These are phyloP conservation scores for Colletotrichum cordylinicola DNA, from an alignment of 2,329 filamentous ascomycete species.

Conservation along the genomic window DNA sequence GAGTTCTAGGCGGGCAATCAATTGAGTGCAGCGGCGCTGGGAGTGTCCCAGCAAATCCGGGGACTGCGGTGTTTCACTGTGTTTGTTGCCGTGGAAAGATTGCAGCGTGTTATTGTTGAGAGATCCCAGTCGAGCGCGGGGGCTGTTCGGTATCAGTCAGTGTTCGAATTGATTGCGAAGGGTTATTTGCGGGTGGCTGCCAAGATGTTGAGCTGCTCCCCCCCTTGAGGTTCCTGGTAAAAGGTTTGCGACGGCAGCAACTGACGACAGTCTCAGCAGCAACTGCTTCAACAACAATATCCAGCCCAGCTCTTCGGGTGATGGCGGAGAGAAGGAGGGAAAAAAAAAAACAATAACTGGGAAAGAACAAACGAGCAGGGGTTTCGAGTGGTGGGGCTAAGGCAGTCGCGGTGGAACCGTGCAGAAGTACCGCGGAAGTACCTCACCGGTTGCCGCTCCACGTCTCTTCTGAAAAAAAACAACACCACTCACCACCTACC, in stretches of 20 bases:
- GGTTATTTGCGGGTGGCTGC: neutral
- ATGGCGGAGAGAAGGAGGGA: neutral
- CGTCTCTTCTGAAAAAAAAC: neutral
- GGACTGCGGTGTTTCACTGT: conserved; percentile 7
- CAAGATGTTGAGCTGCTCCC: neutral
- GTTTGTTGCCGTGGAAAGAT: neutral
- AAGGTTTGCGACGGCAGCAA: neutral
- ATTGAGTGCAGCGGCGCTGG: neutral
- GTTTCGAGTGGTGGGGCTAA: neutral
- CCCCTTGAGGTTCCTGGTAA: neutral
- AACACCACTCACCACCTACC: neutral
- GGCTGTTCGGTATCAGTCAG: neutral
- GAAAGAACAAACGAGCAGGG: neutral
- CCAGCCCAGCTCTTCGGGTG: neutral
- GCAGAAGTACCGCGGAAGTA: conserved; percentile 16
- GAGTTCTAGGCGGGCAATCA: neutral
- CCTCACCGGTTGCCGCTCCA: neutral
- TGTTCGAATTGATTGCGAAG: neutral
- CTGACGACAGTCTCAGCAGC: neutral
- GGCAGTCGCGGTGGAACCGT: neutral
- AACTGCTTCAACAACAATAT: neutral
- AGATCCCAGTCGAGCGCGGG: neutral
- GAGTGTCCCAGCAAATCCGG: neutral
- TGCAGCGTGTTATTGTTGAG: neutral
- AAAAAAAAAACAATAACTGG: neutral